phyloP scores from a whole-genome alignment of 2,329 filamentous ascomycete species.

The Clonostachys rhizophaga region DNA sequence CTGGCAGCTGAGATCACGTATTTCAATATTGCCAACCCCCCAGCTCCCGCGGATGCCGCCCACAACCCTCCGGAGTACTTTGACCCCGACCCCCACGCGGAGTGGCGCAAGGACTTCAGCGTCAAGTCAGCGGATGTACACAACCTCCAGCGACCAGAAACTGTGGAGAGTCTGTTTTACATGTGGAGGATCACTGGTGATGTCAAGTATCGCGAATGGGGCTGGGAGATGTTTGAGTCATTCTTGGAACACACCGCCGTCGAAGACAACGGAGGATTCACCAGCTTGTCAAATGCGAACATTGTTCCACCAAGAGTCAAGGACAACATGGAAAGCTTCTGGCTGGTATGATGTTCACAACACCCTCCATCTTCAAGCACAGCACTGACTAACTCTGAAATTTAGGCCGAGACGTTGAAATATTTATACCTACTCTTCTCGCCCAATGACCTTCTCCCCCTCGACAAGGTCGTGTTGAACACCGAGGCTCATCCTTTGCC shows the following conservation, averaged over 20 bases:
- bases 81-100: constrained; percentile 48
- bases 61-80: constrained; percentile 43
- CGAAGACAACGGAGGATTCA: constrained; percentile 74
- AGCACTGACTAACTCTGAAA: constrained; percentile 3
- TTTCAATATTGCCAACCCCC: constrained; percentile 71
- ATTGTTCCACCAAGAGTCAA: constrained; percentile 61
- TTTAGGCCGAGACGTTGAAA: constrained; percentile 91
- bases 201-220: constrained; percentile 85
- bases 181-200: constrained; percentile 99
- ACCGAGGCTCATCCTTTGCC: constrained; percentile 93
- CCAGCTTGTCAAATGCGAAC: constrained; percentile 73
- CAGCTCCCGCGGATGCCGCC: constrained; percentile 50
- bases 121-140: constrained; percentile 82
- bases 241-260: constrained; percentile 86
- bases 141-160: constrained; percentile 93
- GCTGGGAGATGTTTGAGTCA: constrained; percentile 95
- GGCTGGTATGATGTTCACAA: constrained; percentile 63
- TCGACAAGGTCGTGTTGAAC: constrained; percentile 88
- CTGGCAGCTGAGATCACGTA: constrained; percentile 94
- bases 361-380: not conserved
- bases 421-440: constrained; percentile 97
- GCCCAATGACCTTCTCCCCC: constrained; percentile 72
- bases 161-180: constrained; percentile 93
- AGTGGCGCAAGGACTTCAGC: constrained; percentile 73
- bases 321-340: constrained; percentile 99